These are phyloP conservation scores for Nemania serpens DNA, from an alignment of 2,329 filamentous ascomycete species.

Conservation along the genomic window DNA sequence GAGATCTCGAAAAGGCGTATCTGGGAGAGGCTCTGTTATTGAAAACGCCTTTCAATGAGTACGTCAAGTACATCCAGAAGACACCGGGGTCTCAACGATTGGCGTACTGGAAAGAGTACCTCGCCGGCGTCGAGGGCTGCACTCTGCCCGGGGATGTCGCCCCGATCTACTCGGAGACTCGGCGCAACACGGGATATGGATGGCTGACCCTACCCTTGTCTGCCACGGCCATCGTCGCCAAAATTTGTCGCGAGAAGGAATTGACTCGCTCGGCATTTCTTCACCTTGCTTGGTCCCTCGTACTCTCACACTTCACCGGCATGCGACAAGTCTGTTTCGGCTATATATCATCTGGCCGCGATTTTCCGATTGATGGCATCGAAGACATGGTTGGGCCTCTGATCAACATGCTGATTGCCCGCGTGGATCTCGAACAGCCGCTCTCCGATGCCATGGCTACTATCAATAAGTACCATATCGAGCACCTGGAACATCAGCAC, in stretches of 20 bases:
- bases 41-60: too few relatives aligned
- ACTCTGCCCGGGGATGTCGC: conserved; percentile 1
- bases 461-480: neutral
- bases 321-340: conserved; percentile 1
- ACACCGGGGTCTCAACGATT: too few relatives aligned
- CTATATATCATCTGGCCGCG: conserved; percentile 4
- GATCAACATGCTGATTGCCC: conserved; percentile 5
- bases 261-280: conserved; percentile 4
- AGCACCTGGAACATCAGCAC: conserved; percentile 2
- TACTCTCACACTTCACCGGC: neutral
- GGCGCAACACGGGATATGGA: neutral
- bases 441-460: neutral
- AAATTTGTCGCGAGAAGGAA: conserved; percentile 1
- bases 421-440: neutral
- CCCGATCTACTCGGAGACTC: neutral
- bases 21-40: too few relatives aligned
- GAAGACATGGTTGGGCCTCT: conserved; percentile 1
- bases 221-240: neutral
- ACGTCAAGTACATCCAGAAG: too few relatives aligned
- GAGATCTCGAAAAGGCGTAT: conserved; percentile 3
- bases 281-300: neutral
- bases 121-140: neutral
- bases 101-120: conserved; percentile 9
- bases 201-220: neutral
- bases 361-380: conserved; percentile 1